phyloP scores from a whole-genome alignment of 345 rosid species.

The Aurinia saxatilis region DNA sequence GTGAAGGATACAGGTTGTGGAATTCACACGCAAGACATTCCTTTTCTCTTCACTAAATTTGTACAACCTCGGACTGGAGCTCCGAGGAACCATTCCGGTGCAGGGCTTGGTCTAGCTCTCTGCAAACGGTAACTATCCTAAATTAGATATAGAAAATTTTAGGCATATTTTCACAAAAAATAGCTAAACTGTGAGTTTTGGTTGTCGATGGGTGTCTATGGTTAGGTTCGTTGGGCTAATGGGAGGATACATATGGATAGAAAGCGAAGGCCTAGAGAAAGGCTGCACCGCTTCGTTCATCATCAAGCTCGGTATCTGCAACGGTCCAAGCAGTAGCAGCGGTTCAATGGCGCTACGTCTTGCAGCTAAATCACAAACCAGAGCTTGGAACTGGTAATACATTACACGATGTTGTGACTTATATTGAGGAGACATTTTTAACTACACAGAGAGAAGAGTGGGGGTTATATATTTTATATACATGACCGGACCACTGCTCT shows the following conservation, averaged over 20 bases:
- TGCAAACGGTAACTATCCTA: constrained; percentile 54
- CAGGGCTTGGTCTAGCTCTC: constrained; percentile 92
- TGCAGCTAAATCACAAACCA: constrained; percentile 35
- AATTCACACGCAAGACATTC: constrained; percentile 62
- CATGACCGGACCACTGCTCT: constrained; percentile 3
- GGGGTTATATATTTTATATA: not conserved
- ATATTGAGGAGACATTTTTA: not conserved
- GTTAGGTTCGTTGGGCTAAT: constrained; percentile 81
- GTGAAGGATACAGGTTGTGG: constrained; percentile 93
- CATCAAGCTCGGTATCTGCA: constrained; percentile 59
- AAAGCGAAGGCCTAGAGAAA: constrained; percentile 75
- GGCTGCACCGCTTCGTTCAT: constrained; percentile 63
- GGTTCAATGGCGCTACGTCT: constrained; percentile 33
- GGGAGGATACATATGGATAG: constrained; percentile 92
- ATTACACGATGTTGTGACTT: not conserved
- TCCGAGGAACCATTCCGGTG: constrained; percentile 38
- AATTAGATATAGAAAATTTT: not conserved
- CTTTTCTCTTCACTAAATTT: constrained; percentile 62
- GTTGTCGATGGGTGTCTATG: constrained; percentile 10
- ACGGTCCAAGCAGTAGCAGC: constrained; percentile 25
- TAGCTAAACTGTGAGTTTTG: not conserved
- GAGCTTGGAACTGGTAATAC: constrained; percentile 49
- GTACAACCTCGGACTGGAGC: constrained; percentile 49
- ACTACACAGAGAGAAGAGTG: constrained; percentile 3
- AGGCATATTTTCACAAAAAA: constrained; percentile 1